A percentile compares a stretch with the other conserved stretches of the same genome.
phyloP scores from a whole-genome alignment of 768 basidiomycete genomes.

The Collybiopsis luxurians region DNA sequence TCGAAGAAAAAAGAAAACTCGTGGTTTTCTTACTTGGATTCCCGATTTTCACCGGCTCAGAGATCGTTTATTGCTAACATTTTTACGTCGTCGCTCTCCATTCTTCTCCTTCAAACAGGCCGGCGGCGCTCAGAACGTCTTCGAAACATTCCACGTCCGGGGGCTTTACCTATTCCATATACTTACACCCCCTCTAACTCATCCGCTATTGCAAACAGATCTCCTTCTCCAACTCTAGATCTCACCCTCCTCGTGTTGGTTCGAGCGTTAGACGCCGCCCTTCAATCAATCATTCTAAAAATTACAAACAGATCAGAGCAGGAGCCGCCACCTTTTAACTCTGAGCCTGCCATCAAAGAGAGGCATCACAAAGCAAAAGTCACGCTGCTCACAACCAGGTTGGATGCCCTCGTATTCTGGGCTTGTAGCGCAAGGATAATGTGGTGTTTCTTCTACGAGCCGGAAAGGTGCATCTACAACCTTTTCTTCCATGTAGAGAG shows the following conservation, averaged over 20 bases:
- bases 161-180: constrained; percentile 16
- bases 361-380: neutral
- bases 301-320: neutral
- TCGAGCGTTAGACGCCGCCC: constrained; percentile 61
- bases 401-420: constrained; percentile 78
- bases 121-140: constrained; percentile 30
- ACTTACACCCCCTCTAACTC: constrained; percentile 11
- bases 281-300: constrained; percentile 50
- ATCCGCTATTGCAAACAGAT: constrained; percentile 10
- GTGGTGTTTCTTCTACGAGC: constrained; percentile 87
- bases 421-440: constrained; percentile 81
- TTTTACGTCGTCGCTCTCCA: constrained; percentile 53
- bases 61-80: constrained; percentile 59
- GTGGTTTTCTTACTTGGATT: constrained; percentile 18
- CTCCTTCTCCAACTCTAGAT: constrained; percentile 59
- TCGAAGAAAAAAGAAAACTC: constrained; percentile 3
- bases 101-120: constrained; percentile 56
- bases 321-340: neutral
- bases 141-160: constrained; percentile 10
- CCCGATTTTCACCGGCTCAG: constrained; percentile 32
- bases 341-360: neutral
- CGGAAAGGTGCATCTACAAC: constrained; percentile 48
- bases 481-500: neutral
- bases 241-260: constrained; percentile 67
- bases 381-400: constrained; percentile 34